phyloP scores from a whole-genome alignment of 371 early-diverging fungal species.

The Rhizopus sp. region DNA sequence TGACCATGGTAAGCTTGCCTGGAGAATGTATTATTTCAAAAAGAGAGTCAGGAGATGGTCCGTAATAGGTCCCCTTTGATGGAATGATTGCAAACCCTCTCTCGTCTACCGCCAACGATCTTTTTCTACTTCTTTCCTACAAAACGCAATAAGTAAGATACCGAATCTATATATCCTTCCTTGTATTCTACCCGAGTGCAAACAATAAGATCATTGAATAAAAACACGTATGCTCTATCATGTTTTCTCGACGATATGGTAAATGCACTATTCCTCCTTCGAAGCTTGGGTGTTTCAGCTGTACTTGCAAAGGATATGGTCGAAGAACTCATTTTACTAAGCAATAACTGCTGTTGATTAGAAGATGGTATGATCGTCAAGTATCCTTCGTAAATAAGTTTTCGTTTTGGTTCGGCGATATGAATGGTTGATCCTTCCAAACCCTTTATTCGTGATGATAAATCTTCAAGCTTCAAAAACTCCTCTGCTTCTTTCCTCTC shows the following conservation, averaged over 20 bases:
- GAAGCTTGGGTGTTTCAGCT: conserved; percentile 7
- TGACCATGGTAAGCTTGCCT: conserved; percentile 27
- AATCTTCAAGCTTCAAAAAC: conserved; percentile 32
- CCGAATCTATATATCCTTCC: neutral
- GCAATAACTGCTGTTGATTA: conserved; percentile 3
- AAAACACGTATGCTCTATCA: conserved; percentile 35
- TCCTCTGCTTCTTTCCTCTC: conserved; percentile 35
- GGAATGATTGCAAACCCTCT: conserved; percentile 7
- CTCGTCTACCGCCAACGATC: conserved; percentile 42
- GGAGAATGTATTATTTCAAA: conserved; percentile 29
- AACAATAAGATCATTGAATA: conserved; percentile 44
- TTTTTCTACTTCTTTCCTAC: conserved; percentile 44
- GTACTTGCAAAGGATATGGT: conserved; percentile 12
- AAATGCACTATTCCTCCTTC: conserved; percentile 28
- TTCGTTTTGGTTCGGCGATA: conserved; percentile 28
- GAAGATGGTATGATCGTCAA: conserved; percentile 25
- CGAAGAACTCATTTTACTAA: neutral
- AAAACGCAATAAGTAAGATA: neutral
- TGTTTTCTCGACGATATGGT: conserved; percentile 17
- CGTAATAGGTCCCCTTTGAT: conserved; percentile 16
- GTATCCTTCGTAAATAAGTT: conserved; percentile 38
- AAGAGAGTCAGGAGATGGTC: conserved; percentile 23
- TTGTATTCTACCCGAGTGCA: conserved; percentile 34
- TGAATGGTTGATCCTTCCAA: conserved; percentile 25
- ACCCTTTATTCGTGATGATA: conserved; percentile 32